Evolutionary conservation across 345 rosid species (phyloP), one percentile per base, ranked within the genome.

Genomic region (Salix viminalis): DNA sequence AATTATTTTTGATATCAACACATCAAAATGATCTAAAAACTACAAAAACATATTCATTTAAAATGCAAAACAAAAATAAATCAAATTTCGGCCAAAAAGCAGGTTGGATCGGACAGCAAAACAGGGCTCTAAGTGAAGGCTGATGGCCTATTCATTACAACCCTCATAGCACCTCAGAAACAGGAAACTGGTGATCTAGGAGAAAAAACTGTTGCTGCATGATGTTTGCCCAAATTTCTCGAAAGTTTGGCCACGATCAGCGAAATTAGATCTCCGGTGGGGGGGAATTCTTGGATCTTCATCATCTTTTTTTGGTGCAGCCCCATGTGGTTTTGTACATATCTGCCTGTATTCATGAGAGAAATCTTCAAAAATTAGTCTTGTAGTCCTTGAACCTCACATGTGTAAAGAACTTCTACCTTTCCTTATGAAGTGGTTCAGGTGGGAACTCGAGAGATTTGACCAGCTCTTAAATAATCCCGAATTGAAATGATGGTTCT

Each of bases 341-440:
- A 26, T 28, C 41, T 44, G 50, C 52, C 2, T 39, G 54, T 39
- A 61, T 24, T 14, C 48, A 26, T 14, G n/a, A 24, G 46, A 15
- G 19, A 26, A 39, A 41, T 26, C 68, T 24, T 61, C 14, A 39
- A 73, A 32, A 30, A 19, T 44, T 37, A 23, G 42, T 67, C 72
- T 34, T 67, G 30, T 52, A 7, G 65, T 34, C 23, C 36, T 28
- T 41, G 34, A 23, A 19, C 3, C 39, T 39, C 13, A 24, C 26
- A 26, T 21, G n/a, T 10, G 30, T 24, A 28, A 28, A 1, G 28
- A 28, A 28, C 28, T 28, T 28, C 28, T 28, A 28, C 1, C 28
- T 28, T 28, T 96, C 89, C 91, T 96, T 66, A 92, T 92, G 99
- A 96, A 94, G 82, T 96, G 99, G 99, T 94, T 94, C 83, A 92